Evolutionary conservation across 2,329 filamentous ascomycete species (phyloP), one percentile per base, ranked within the genome.

Genomic region (Cryphonectria radicalis): DNA sequence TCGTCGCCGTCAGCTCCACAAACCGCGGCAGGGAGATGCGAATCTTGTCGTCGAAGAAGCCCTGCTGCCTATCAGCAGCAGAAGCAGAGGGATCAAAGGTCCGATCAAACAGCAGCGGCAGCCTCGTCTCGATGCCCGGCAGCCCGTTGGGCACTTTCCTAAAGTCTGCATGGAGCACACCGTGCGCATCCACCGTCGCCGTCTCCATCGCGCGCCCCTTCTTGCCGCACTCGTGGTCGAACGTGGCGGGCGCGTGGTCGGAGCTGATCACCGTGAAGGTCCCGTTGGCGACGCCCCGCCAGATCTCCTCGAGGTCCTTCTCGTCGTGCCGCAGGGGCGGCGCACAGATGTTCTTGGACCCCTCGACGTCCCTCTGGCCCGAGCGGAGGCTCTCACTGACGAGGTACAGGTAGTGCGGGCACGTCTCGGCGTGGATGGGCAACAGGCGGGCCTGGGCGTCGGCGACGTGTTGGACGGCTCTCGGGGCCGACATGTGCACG

Each of bases 391-490:
- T 73, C 10, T 82, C 79, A n/a, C 84, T 82, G 1, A 85, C 85
- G n/a, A 89, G 79, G 73, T 87, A 86, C 22, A 89, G 81, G 73
- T 89, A 89, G 70, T 89, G 87, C 3, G 87, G 87, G 75, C 87
- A 89, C 0, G 87, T 89, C 76, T 89, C 87, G 1, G 85, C 87
- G 73, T 87, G 85, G 32, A 89, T 81, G 0, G 87, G 86, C 13
- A 88, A 79, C 0, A 84, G 82, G 4, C 81, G 76, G 11, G 83
- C 83, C 75, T 89, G 86, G 0, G 87, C 87, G 25, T 80, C 77
- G 35, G 84, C 82, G 67, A 88, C 84, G 73, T 85, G 83, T 5
- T 79, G 77, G 14, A 85, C 83, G 3, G 86, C 86, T 7, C 80
- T 78, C 6, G 83, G 79, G 6, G 83, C 85, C 7, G 81, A 84